Percentiles rank a stretch among this genome's conserved stretches.
Conservation (phyloP, 352 stramenopile genomes). For the Aphanomyces invadans region DNA sequence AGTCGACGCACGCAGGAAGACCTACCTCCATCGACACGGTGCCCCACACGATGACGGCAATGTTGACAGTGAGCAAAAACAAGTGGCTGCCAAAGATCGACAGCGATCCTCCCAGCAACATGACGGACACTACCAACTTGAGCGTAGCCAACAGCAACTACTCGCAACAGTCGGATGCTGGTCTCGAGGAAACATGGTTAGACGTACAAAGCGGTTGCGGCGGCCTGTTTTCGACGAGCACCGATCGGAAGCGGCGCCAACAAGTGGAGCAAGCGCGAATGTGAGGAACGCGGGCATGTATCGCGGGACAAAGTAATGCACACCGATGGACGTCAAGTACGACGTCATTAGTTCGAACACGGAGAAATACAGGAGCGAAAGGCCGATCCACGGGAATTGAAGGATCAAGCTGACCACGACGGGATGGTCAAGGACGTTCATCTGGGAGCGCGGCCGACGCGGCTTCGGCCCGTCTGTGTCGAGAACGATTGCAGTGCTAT, state of each 20-base stretch:
- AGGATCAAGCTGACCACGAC: conserved; percentile 59
- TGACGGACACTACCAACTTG: conserved; percentile 41
- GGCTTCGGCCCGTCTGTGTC: not conserved
- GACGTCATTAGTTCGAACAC: conserved; percentile 60
- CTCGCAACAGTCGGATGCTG: too few relatives aligned
- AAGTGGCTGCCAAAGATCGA: conserved; percentile 51
- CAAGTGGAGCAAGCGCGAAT: conserved; percentile 58
- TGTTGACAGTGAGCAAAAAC: conserved; percentile 50
- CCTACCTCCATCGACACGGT: conserved; percentile 9
- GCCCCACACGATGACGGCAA: conserved; percentile 37
- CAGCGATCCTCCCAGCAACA: conserved; percentile 58
- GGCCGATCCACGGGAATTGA: conserved; percentile 61
- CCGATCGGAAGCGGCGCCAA: conserved; percentile 60
- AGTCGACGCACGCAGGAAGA: not conserved
- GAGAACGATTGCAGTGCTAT: not conserved
- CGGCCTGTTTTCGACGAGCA: conserved; percentile 61
- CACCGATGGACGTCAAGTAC: conserved; percentile 68
- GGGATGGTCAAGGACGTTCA: not conserved
- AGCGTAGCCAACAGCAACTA: conserved; percentile 33
- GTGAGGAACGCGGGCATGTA: conserved; percentile 56
- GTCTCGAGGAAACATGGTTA: too few relatives aligned
- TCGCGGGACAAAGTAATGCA: conserved; percentile 46
- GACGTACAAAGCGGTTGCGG: conserved; percentile 51
- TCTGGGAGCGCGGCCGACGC: too few relatives aligned
- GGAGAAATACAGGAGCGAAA: conserved; percentile 48